Base-by-base conservation (phyloP, 1,284 basidiomycete genomes). In the Prillingera fragicola region DNA sequence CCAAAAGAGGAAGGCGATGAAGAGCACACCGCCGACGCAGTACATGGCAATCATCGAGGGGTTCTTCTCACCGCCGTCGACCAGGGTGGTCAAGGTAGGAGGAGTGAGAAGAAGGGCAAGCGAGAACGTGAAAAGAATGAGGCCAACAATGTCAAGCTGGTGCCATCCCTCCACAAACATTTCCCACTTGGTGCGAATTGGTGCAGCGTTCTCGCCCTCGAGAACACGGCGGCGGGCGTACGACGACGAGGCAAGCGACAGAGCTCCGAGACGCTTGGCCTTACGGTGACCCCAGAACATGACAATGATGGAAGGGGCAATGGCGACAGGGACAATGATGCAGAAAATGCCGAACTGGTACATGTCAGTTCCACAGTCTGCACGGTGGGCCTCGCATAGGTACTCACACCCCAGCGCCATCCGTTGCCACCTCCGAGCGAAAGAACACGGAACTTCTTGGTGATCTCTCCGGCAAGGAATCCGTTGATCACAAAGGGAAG, bases 21-120 rank as follows among this genome's bases (percentile, higher is more conserved):
- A 27, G 13, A 24, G 31, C 4, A 35, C 55, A 9, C 61, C 64
- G 24, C 72, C 73, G 21, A 70, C 56, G 27, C 63, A 61, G 31
- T 69, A 59, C 62, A 74, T 68, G 36, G 73, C 51, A 29, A 67
- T 56, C 62, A 65, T 62, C 19, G 45, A 49, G 10, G 68, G 64
- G 38, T 59, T 68, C 37, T 58, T 55, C 65, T 67, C 70, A 18
- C 61, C 60, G 21, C 69, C 70, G 5, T 70, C 68, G 2, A 75
- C 75, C 14, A 64, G 65, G 21, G 73, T 66, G 4, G 69, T 70
- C 23, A 86, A 70, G 0, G 83, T 83, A 21, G 85, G 69, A 2
- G 85, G 85, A 5, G 85, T 71, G 4, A 87, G 75, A 45, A 85
- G 78, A 13, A 84, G 70, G 3, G 78, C 75, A 24, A 82, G 68